These are phyloP conservation scores for Corynespora cassiicola DNA, from an alignment of 2,329 filamentous ascomycete species.

Conservation along the genomic window DNA sequence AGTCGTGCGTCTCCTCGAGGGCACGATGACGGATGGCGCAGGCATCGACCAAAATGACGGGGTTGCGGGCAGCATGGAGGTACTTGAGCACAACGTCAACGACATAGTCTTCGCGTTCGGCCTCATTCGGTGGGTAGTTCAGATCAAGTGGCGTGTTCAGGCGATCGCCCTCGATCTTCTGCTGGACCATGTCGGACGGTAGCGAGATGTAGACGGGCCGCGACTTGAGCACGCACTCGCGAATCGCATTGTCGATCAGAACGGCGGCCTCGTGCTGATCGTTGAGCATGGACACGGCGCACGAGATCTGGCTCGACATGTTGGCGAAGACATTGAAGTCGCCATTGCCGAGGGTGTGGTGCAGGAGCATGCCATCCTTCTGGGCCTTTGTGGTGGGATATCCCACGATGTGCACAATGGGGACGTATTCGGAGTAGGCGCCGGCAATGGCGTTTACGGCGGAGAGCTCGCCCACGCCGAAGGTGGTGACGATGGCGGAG, in stretches of 20 bases:
- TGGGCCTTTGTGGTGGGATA: slow-evolving; percentile 51
- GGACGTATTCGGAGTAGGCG: slow-evolving; percentile 54
- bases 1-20: slow-evolving; percentile 72
- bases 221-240: slow-evolving; percentile 75
- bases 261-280: slow-evolving; percentile 72
- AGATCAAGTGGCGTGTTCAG: slow-evolving; percentile 76
- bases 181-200: slow-evolving; percentile 79
- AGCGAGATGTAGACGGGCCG: slow-evolving; percentile 85
- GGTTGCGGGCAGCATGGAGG: slow-evolving; percentile 74
- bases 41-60: slow-evolving; percentile 81
- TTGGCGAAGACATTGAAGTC: slow-evolving; percentile 84
- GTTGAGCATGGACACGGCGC: slow-evolving; percentile 73
- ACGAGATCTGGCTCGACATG: slow-evolving; percentile 77
- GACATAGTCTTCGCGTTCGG: slow-evolving; percentile 79
- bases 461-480: slow-evolving; percentile 57
- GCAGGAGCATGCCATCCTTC: slow-evolving; percentile 50
- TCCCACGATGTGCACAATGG: slow-evolving; percentile 56
- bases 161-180: slow-evolving; percentile 76
- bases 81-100: slow-evolving; percentile 78
- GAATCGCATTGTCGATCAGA: slow-evolving; percentile 79
- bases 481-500: slow-evolving; percentile 55
- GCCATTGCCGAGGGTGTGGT: slow-evolving; percentile 59
- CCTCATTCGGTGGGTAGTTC: slow-evolving; percentile 67
- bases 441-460: slow-evolving; percentile 57
- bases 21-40: slow-evolving; percentile 81